Conservation (phyloP, 805 yeast species). For the Candida taoyuanica region DNA sequence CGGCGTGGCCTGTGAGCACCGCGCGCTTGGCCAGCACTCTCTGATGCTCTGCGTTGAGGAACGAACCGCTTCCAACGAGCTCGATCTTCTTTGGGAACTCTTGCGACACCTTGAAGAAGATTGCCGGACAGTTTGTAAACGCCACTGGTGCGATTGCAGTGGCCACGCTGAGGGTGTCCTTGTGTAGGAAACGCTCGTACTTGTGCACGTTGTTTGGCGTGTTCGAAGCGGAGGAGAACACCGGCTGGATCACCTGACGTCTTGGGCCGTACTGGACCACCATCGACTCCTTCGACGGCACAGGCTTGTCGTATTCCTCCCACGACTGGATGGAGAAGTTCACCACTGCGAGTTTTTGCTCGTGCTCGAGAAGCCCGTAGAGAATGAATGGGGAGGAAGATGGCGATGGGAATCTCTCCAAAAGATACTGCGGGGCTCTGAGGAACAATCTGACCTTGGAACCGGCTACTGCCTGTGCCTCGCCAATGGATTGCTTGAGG, state of each 20-base stretch:
- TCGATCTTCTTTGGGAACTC: conserved; percentile 46
- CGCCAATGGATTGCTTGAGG: conserved; percentile 48
- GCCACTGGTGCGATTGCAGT: conserved; percentile 85
- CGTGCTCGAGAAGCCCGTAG: conserved; percentile 77
- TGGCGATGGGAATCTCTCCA: conserved; percentile 42
- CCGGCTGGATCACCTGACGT: conserved; percentile 75
- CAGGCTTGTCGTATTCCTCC: conserved; percentile 85
- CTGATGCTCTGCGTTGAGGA: conserved; percentile 78
- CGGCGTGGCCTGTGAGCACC: conserved; percentile 88
- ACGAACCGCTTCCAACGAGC: conserved; percentile 86
- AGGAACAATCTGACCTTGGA: conserved; percentile 55
- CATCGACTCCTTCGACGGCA: conserved; percentile 76
- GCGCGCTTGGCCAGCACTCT: conserved; percentile 85
- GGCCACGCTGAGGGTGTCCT: conserved; percentile 70
- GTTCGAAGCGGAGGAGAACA: conserved; percentile 74
- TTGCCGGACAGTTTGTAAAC: conserved; percentile 79
- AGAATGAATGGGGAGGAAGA: conserved; percentile 49
- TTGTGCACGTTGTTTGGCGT: conserved; percentile 84
- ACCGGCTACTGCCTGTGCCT: conserved; percentile 56
- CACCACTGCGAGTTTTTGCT: conserved; percentile 78
- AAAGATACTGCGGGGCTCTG: conserved; percentile 46
- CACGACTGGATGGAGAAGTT: conserved; percentile 81
- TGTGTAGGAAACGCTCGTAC: conserved; percentile 77
- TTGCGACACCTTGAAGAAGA: conserved; percentile 63
- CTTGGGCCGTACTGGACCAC: conserved; percentile 93